Base-by-base conservation (phyloP, 108 stramenopile species). In the Pseudonitzschia multistriata region DNA sequence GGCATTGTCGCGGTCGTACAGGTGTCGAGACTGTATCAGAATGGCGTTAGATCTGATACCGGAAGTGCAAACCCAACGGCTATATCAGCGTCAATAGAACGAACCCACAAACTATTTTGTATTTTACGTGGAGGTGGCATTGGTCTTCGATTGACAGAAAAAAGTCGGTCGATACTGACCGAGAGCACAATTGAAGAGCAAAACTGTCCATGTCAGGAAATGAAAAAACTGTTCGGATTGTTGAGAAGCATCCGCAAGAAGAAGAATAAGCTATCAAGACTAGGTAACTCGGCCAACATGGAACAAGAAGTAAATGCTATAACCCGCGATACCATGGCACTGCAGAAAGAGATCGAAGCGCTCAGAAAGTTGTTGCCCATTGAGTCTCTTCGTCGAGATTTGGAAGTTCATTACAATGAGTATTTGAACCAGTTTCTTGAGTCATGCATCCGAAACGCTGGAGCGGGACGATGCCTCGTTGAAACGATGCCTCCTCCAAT, bases 71-170 rank as follows among this genome's bases (percentile, higher is more conserved):
- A 83, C 66, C 80, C 91, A 17, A 33, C 68, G n/a, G 85, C 88
- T 27, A 62, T 92, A 36, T 50, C 69, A 28, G 53, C 77, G 2
- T 70, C 85, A 28, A 70, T 92, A 14, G 66, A 77, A 68, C 74
- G 67, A 22, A 73, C 68, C 42, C 84, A 87, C 62, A 29, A 67
- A 14, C 55, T 82, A 3, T 92, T 92, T 76, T 84, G 83, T 37
- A 49, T 92, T 21, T 54, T 92, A 21, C 65, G 72, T 17, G 85
- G 86, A 37, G 90, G 90, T 15, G 88, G 91, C 4, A 83, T 92
- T 65, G 72, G 81, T 63, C 39, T 33, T 19, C 66, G 81, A 33
- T 61, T 92, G 17, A 42, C 30, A 42, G 56, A 11, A 48, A n/a
- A 13, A 36, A 36, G 22, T 0, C 0, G 25, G 14, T 0, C 19